A percentile compares a stretch with the other conserved stretches of the same genome.
These are phyloP conservation scores for Diaporthe australafricana DNA, from an alignment of 2,329 filamentous ascomycete species.

Conservation along the genomic window DNA sequence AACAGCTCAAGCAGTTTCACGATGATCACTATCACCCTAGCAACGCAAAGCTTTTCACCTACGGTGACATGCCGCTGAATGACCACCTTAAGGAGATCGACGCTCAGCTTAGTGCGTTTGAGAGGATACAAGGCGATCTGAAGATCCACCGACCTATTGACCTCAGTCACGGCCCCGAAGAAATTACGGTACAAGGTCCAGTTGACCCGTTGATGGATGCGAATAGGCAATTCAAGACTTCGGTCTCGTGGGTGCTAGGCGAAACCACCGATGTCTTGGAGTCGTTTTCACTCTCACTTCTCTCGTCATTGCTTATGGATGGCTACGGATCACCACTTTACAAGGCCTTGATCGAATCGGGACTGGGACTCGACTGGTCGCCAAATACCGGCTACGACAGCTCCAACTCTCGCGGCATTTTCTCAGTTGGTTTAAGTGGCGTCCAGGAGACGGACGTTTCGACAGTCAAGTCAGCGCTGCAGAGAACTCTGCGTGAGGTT, in stretches of 20 bases:
- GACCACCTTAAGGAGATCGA: constrained; percentile 86
- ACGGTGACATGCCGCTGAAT: constrained; percentile 88
- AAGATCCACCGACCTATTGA: constrained; percentile 82
- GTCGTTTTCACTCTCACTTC: constrained; percentile 85
- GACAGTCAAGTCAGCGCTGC: constrained; percentile 80
- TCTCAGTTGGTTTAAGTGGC: constrained; percentile 92
- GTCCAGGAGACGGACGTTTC: constrained; percentile 83
- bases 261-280: constrained; percentile 86
- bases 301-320: constrained; percentile 88
- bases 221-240: constrained; percentile 93
- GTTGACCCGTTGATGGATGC: constrained; percentile 87
- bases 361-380: constrained; percentile 91
- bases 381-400: constrained; percentile 94
- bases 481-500: constrained; percentile 77
- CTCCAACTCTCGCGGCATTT: constrained; percentile 81
- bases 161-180: constrained; percentile 73
- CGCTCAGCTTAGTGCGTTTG: constrained; percentile 78
- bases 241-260: constrained; percentile 90
- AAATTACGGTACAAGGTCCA: constrained; percentile 81
- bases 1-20: constrained; percentile 89
- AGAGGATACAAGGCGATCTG: constrained; percentile 74
- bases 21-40: constrained; percentile 96
- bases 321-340: constrained; percentile 97
- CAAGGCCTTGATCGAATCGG: constrained; percentile 86
- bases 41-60: constrained; percentile 95